Base-by-base conservation (phyloP, 352 stramenopile genomes). In the Phytopythium delawarense region DNA sequence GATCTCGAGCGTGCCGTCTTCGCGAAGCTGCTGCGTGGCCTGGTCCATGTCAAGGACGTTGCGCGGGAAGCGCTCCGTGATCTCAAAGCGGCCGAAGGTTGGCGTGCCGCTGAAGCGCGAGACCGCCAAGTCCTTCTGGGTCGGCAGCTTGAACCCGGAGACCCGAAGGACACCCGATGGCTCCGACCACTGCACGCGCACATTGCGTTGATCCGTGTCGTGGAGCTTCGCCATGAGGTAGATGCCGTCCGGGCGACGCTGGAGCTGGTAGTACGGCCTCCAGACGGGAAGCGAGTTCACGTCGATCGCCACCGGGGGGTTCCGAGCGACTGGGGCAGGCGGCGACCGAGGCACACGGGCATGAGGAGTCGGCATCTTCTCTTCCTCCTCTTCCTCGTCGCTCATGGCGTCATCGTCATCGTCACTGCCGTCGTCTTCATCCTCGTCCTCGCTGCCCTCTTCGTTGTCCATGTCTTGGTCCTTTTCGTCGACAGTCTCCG, bases 51-150 rank as follows among this genome's bases (percentile, higher is more conserved):
- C 71, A 32, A 85, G 56, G 57, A 74, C 61, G 44, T 76, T 70
- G 48, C 60, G 45, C 35, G 75, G 75, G 57, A 88, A 78, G 34
- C 75, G 74, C 69, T 89, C 71, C 16, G 53, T 57, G 58, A 91
- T 88, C 50, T 88, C 76, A 28, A 91, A 91, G 61, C 79, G 81
- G 32, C 81, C 79, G 44, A 87, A 89, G 3, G 77, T 87, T 23
- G 81, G 77, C 6, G 70, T 51, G 18, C 77, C 79, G 28, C 70
- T 88, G 32, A 87, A 77, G 9, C 69, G 68, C 5, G 81, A 81
- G 60, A 89, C 65, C 32, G 79, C 56, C 9, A 88, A 52, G 49
- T 89, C 81, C 60, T 83, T 87, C 49, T 81, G 71, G 0, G 71
- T 88, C 9, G 79, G 81, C 25, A 80, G 56, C 61, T 84, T 76